Percentiles rank a stretch among this genome's conserved stretches.
Conservation (phyloP, 2,329 filamentous ascomycete species). For the Scedosporium apiospermum region DNA sequence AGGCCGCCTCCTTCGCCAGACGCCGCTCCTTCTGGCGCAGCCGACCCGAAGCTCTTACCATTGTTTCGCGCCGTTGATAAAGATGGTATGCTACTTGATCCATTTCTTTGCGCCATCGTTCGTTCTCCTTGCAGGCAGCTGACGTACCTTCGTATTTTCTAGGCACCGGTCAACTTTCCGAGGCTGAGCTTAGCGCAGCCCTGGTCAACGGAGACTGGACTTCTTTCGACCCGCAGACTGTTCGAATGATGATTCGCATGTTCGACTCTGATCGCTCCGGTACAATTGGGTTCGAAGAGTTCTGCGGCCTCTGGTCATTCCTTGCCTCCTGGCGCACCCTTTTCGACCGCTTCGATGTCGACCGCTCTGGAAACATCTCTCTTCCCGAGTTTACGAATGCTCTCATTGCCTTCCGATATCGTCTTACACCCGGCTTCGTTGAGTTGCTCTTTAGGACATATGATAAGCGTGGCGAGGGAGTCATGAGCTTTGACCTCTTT, state of each 20-base stretch:
- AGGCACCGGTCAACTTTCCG: constrained; percentile 74
- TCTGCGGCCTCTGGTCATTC: constrained; percentile 94
- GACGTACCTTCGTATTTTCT: constrained; percentile 10
- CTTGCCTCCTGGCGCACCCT: constrained; percentile 87
- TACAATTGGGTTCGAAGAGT: constrained; percentile 89
- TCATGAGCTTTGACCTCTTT: constrained; percentile 89
- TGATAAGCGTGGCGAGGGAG: constrained; percentile 62
- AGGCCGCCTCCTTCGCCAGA: constrained; percentile 58
- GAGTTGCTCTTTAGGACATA: constrained; percentile 80
- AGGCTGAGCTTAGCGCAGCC: constrained; percentile 77
- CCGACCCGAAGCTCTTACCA: constrained; percentile 68
- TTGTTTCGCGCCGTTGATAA: constrained; percentile 90
- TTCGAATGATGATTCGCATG: constrained; percentile 99
- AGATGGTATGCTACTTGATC: constrained; percentile 44
- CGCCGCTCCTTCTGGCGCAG: constrained; percentile 31
- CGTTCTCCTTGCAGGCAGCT: neutral
- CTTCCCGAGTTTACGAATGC: constrained; percentile 83
- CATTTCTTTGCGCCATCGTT: neutral
- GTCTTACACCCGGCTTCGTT: constrained; percentile 76
- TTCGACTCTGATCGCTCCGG: constrained; percentile 88
- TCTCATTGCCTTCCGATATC: constrained; percentile 86
- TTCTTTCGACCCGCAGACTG: constrained; percentile 85
- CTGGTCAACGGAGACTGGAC: constrained; percentile 96
- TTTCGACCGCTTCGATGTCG: constrained; percentile 90
- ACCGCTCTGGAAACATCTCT: constrained; percentile 78